phyloP scores from a whole-genome alignment of 148 eudicot species.

The Amaranthus palmeri region DNA sequence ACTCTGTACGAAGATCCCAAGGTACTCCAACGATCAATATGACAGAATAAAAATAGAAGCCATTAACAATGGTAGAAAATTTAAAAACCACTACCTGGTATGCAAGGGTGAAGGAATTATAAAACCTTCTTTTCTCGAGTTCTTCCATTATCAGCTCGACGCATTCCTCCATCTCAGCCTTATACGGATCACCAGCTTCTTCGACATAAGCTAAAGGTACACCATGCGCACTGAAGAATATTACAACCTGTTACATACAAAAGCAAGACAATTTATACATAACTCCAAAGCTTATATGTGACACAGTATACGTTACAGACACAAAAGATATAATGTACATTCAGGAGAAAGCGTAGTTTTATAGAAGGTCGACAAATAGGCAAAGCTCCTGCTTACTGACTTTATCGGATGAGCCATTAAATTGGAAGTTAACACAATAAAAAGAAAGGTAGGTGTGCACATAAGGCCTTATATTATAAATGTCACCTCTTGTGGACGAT shows the following conservation, averaged over 20 bases:
- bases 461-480: background rate
- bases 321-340: background rate
- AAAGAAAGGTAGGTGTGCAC: background rate
- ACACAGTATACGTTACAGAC: background rate
- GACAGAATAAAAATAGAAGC: background rate
- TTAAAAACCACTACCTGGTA: conserved; percentile 57
- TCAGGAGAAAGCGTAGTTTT: background rate
- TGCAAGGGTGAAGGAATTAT: conserved; percentile 80
- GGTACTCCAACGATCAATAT: background rate
- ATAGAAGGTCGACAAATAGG: background rate
- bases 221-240: conserved; percentile 98
- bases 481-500: conserved; percentile 65
- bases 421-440: background rate
- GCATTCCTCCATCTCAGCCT: conserved; percentile 99
- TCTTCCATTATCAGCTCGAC: conserved; percentile 95
- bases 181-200: conserved; percentile 99
- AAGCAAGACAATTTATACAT: background rate
- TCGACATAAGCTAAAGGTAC: conserved; percentile 95
- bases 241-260: conserved; percentile 59
- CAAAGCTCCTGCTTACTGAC: background rate
- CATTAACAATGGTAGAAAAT: background rate
- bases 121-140: conserved; percentile 60
- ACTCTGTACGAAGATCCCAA: conserved; percentile 53
- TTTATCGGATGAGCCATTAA: background rate
- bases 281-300: conserved; percentile 1